Percentiles rank a stretch among this genome's conserved stretches.
Conservation (phyloP, 2,329 filamentous ascomycete species). For the Ceratocystis lukuohia region DNA sequence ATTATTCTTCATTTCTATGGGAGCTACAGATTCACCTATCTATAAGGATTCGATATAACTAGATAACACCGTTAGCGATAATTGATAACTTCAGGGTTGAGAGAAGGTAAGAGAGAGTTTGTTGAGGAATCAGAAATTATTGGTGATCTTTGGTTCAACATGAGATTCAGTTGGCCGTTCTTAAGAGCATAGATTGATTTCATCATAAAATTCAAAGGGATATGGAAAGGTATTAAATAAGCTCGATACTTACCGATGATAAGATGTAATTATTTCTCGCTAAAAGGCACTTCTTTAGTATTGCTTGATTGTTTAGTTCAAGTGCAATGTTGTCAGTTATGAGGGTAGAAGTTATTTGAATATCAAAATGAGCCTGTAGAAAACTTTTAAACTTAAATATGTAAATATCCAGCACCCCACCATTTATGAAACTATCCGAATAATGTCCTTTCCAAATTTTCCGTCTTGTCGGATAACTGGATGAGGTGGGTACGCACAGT, state of each 20-base stretch:
- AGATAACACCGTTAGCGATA: not conserved
- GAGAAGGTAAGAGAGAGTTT: not conserved
- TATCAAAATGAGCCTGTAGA: not conserved
- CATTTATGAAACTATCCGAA: constrained; percentile 2
- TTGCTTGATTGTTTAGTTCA: too few relatives aligned
- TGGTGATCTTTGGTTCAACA: constrained; percentile 18
- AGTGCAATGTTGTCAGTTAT: too few relatives aligned
- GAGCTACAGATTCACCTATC: too few relatives aligned
- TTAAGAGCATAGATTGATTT: constrained; percentile 42
- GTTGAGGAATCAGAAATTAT: constrained; percentile 12
- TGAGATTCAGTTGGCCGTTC: constrained; percentile 51
- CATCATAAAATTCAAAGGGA: constrained; percentile 34
- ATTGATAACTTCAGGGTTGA: not conserved
- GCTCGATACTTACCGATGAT: constrained; percentile 9
- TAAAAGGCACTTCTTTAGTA: too few relatives aligned
- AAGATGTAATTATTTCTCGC: not conserved
- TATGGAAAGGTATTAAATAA: not conserved
- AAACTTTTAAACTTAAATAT: constrained; percentile 15
- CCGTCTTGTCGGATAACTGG: not conserved
- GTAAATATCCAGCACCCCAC: constrained; percentile 8
- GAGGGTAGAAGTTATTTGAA: too few relatives aligned
- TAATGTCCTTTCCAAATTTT: not conserved
- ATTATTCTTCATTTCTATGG: too few relatives aligned
- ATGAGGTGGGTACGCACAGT: not conserved
- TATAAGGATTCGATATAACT: not conserved